A percentile compares a stretch with the other conserved stretches of the same genome.
Conservation (phyloP, 176 grass and related monocot genomes). For the Carex littledalei region DNA sequence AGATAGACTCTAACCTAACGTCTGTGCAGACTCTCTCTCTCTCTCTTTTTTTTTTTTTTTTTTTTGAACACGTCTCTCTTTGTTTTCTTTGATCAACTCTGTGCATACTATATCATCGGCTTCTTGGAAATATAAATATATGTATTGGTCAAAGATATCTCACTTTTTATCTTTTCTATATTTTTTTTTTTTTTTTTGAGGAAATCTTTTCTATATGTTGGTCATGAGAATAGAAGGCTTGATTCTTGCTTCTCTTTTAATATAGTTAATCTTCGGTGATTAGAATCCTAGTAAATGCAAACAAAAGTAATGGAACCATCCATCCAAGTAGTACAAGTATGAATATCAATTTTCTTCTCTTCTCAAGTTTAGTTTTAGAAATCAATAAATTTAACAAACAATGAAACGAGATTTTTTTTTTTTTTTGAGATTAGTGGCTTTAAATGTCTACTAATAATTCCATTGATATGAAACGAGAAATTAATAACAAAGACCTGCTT, state of each 20-base stretch:
- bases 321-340: background rate
- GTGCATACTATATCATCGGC: background rate
- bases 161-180: conserved; percentile 22
- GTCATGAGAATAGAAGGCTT: conserved; percentile 23
- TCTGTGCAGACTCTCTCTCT: background rate
- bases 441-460: too few species aligned
- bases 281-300: conserved; percentile 19
- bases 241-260: conserved; percentile 8
- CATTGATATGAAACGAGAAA: too few species aligned
- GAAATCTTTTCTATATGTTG: conserved; percentile 18
- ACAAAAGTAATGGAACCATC: background rate
- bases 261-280: conserved; percentile 2
- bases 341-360: background rate
- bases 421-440: too few species aligned
- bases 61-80: background rate
- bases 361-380: background rate
- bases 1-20: conserved; percentile 19
- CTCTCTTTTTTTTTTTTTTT: background rate
- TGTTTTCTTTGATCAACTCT: background rate
- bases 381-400: background rate
- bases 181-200: background rate
- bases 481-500: background rate
- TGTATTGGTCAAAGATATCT: conserved; percentile 24
- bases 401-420: background rate
- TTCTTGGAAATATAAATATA: conserved; percentile 17